A percentile compares a stretch with the other conserved stretches of the same genome.
Conservation (phyloP, 2,329 filamentous ascomycete species). For the Pseudogymnoascus sp. region DNA sequence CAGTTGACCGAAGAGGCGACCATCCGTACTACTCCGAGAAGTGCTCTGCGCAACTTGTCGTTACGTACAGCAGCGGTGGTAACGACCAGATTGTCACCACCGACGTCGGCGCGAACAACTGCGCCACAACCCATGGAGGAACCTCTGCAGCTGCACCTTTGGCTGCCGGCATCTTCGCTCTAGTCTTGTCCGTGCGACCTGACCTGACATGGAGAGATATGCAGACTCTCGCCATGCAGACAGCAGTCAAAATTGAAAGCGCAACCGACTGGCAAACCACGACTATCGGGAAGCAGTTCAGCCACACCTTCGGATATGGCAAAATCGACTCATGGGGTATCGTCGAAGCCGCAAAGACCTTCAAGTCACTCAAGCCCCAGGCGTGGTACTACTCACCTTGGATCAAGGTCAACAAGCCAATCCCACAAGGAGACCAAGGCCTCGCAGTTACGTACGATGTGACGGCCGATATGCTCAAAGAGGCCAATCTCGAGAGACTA, state of each 20-base stretch:
- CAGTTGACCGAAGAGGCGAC: slow-evolving; percentile 76
- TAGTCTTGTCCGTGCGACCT: slow-evolving; percentile 76
- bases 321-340: slow-evolving; percentile 85
- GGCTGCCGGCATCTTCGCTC: slow-evolving; percentile 83
- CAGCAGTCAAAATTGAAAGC: slow-evolving; percentile 73
- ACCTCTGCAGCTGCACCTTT: slow-evolving; percentile 93
- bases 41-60: slow-evolving; percentile 90
- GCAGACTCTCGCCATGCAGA: slow-evolving; percentile 82
- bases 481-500: slow-evolving; percentile 75
- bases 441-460: slow-evolving; percentile 75
- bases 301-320: slow-evolving; percentile 91
- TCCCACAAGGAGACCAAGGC: slow-evolving; percentile 79
- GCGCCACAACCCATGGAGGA: slow-evolving; percentile 78
- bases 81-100: slow-evolving; percentile 86
- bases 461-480: slow-evolving; percentile 69
- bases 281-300: slow-evolving; percentile 75
- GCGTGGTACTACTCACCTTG: slow-evolving; percentile 92
- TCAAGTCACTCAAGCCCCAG: slow-evolving; percentile 87
- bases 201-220: slow-evolving; percentile 90
- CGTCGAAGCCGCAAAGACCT: slow-evolving; percentile 78
- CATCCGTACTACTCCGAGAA: slow-evolving; percentile 96
- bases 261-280: slow-evolving; percentile 75
- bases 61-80: slow-evolving; percentile 90
- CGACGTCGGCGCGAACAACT: slow-evolving; percentile 77
- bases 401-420: slow-evolving; percentile 77